phyloP scores from a whole-genome alignment of 805 yeast genomes.

The Scheffersomyces amazonensis region DNA sequence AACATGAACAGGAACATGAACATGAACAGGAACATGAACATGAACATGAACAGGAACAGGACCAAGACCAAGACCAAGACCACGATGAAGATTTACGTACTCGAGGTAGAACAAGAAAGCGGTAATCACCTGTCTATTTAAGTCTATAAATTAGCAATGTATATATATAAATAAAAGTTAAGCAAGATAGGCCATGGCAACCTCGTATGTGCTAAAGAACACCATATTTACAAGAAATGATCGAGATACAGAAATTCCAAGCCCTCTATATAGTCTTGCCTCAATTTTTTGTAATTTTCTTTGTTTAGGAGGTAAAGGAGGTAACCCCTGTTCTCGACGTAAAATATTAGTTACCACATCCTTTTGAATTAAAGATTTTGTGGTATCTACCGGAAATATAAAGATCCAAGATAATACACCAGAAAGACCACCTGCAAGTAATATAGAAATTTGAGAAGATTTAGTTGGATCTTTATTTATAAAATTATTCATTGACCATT shows the following conservation, averaged over 20 bases:
- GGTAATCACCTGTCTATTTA: constrained; percentile 4
- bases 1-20: too few relatives aligned
- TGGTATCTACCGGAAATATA: constrained; percentile 79
- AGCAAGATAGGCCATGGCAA: constrained; percentile 54
- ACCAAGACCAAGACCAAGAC: too few relatives aligned
- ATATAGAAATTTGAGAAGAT: constrained; percentile 29
- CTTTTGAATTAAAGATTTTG: constrained; percentile 71
- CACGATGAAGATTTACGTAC: constrained; percentile 4
- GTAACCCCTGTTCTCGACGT: constrained; percentile 45
- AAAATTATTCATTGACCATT: constrained; percentile 42
- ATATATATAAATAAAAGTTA: constrained; percentile 12
- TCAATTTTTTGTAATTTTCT: constrained; percentile 30
- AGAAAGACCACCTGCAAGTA: constrained; percentile 71
- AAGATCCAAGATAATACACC: constrained; percentile 74
- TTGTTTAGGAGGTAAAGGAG: constrained; percentile 31
- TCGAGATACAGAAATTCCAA: constrained; percentile 71
- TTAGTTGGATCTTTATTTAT: constrained; percentile 23
- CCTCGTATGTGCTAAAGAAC: constrained; percentile 72
- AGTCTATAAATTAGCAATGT: background rate
- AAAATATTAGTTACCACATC: constrained; percentile 71
- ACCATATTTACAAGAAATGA: constrained; percentile 72
- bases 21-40: too few relatives aligned
- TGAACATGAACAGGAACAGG: too few relatives aligned
- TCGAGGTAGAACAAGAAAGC: constrained; percentile 14
- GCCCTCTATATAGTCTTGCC: constrained; percentile 66